Conservation (phyloP, 2,329 filamentous ascomycete genomes). For the Aspergillus sp. region DNA sequence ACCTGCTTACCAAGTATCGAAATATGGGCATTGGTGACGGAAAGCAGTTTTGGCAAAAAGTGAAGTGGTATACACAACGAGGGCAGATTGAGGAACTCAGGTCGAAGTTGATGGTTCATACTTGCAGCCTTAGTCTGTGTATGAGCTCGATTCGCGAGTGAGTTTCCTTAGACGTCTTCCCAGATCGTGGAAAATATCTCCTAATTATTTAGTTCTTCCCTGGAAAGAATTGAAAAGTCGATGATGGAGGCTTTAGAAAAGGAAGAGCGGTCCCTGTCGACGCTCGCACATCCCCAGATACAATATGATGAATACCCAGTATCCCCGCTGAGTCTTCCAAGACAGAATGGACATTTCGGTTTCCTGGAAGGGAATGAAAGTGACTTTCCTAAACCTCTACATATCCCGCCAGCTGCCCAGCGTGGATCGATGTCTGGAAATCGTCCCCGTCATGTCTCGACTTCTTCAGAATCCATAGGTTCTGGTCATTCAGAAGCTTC, state of each 20-base stretch:
- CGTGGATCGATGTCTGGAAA: not conserved
- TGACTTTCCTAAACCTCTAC: not conserved
- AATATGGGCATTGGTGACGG: slow-evolving; percentile 17
- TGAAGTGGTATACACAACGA: slow-evolving; percentile 24
- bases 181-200: not conserved
- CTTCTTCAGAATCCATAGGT: slow-evolving; percentile 14
- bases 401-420: not conserved
- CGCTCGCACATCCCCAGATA: not conserved
- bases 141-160: slow-evolving; percentile 24
- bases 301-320: not conserved
- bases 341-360: not conserved
- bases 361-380: not conserved
- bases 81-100: slow-evolving; percentile 21
- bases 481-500: slow-evolving; percentile 15
- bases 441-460: slow-evolving; percentile 8
- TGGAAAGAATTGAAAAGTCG: slow-evolving; percentile 16
- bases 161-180: slow-evolving; percentile 1
- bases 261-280: slow-evolving; percentile 5
- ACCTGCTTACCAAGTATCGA: slow-evolving; percentile 17
- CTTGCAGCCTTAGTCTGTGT: slow-evolving; percentile 24
- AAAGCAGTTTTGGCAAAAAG: slow-evolving; percentile 20
- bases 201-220: slow-evolving; percentile 15
- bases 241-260: slow-evolving; percentile 17
- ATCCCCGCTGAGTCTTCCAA: not conserved
- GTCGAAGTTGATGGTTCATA: slow-evolving; percentile 24